Conservation (phyloP, 2,329 filamentous ascomycete genomes). For the Elsinoe necatrix region DNA sequence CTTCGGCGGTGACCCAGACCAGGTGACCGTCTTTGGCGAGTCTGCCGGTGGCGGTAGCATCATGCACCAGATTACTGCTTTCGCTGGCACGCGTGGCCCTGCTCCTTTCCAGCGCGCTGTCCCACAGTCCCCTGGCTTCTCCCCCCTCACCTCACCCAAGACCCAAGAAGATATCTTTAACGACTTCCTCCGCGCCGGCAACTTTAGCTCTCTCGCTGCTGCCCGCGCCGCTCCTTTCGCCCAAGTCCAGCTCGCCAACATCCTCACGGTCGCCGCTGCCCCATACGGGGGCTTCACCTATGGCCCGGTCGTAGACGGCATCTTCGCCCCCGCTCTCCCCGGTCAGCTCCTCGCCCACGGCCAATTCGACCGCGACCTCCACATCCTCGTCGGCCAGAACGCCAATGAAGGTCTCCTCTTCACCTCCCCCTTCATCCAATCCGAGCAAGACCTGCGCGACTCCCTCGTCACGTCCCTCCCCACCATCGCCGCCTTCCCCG, state of each 20-base stretch:
- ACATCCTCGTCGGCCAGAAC: conserved; percentile 40
- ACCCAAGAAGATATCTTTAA: conserved; percentile 34
- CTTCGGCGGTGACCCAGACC: conserved; percentile 46
- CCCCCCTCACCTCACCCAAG: conserved; percentile 28
- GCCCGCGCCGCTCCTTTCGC: conserved; percentile 35
- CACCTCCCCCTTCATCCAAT: conserved; percentile 31
- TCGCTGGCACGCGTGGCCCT: conserved; percentile 37
- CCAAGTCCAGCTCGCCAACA: conserved; percentile 38
- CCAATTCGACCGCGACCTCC: conserved; percentile 37
- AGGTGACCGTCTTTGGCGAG: conserved; percentile 41
- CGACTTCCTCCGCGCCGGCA: conserved; percentile 34
- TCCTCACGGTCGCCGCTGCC: conserved; percentile 32
- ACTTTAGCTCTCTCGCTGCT: conserved; percentile 38
- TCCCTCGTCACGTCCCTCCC: conserved; percentile 26
- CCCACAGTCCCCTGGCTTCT: conserved; percentile 40
- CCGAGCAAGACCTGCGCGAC: conserved; percentile 24
- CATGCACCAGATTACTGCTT: conserved; percentile 49
- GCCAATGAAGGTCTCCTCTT: conserved; percentile 39
- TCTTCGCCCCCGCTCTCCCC: conserved; percentile 42
- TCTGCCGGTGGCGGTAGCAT: conserved; percentile 47
- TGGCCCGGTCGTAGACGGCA: conserved; percentile 42
- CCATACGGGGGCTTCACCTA: conserved; percentile 39
- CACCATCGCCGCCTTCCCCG: conserved; percentile 24
- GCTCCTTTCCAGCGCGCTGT: conserved; percentile 41
- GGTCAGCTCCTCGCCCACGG: conserved; percentile 38